phyloP scores from a whole-genome alignment of 2,329 filamentous ascomycete species.

The Cladophialophora immunda region DNA sequence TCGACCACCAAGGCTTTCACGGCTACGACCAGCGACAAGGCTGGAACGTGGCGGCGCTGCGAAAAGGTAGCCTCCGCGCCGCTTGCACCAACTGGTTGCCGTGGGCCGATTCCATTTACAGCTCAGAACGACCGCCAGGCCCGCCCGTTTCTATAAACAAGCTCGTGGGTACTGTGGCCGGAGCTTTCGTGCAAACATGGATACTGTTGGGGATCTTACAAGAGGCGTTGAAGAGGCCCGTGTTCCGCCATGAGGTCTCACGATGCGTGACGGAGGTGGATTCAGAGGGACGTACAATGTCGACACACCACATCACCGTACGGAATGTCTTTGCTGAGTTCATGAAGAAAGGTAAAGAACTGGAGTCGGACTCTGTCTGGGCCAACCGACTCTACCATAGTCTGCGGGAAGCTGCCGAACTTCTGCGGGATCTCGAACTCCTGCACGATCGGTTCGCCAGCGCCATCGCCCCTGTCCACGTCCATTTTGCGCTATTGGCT shows the following conservation, averaged over 20 bases:
- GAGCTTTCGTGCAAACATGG: background rate
- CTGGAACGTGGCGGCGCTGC: constrained; percentile 1
- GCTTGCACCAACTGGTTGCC: background rate
- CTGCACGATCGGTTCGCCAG: background rate
- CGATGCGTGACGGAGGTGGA: background rate
- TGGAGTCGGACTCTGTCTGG: background rate
- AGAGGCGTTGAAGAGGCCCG: background rate
- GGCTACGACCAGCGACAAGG: constrained; percentile 9
- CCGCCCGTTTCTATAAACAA: background rate
- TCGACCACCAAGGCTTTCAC: constrained; percentile 1
- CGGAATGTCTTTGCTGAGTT: background rate
- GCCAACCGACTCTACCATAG: background rate
- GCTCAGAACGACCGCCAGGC: background rate
- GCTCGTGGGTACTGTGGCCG: background rate
- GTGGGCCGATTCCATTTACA: background rate
- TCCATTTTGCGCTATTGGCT: background rate
- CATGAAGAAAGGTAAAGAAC: background rate
- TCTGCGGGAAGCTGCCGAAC: background rate
- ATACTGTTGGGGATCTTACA: background rate
- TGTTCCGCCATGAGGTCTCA: background rate
- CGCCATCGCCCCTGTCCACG: background rate
- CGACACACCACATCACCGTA: background rate
- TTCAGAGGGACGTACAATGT: background rate
- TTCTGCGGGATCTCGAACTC: background rate
- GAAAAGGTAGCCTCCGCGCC: background rate